Evolutionary conservation across 768 basidiomycete species (phyloP).

Genomic region (Coprinopsis cinerea): DNA sequence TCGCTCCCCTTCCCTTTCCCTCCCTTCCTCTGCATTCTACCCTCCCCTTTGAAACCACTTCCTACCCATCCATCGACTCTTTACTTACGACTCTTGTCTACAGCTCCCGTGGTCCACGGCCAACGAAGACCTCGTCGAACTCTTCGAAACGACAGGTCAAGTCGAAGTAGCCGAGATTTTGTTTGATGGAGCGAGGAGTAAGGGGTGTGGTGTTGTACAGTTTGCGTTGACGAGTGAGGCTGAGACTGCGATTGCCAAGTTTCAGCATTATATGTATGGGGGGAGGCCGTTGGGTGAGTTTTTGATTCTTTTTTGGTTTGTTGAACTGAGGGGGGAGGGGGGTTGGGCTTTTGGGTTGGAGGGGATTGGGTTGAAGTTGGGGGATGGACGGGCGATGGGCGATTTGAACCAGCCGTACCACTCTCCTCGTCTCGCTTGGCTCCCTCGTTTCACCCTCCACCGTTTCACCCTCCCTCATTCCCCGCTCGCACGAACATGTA

Average conservation of each 20-base stretch:
- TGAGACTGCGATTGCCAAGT: conserved; percentile 94
- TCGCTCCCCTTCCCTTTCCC: not conserved
- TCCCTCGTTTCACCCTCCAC: too few relatives aligned
- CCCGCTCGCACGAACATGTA: too few relatives aligned
- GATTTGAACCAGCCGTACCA: too few relatives aligned
- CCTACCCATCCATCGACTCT: too few relatives aligned
- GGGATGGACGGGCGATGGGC: too few relatives aligned
- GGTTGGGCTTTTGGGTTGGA: not conserved
- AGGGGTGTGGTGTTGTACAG: conserved; percentile 94
- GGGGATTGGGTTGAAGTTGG: not conserved
- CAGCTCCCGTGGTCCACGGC: conserved; percentile 99
- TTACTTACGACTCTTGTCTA: too few relatives aligned
- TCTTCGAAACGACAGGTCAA: conserved; percentile 96
- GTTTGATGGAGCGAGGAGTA: conserved; percentile 87
- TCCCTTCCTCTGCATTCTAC: not conserved
- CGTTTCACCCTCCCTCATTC: too few relatives aligned
- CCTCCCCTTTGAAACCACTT: too few relatives aligned
- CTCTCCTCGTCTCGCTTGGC: too few relatives aligned
- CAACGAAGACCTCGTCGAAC: conserved; percentile 95
- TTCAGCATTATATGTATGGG: conserved; percentile 94
- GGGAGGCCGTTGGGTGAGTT: conserved; percentile 74
- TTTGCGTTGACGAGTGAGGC: conserved; percentile 85
- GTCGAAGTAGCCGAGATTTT: conserved; percentile 94
- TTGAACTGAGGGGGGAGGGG: not conserved
- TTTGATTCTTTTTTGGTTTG: conserved; percentile 7